Evolutionary conservation across 331 rosid genomes (phyloP).

Genomic region (Acacia pycnantha): DNA sequence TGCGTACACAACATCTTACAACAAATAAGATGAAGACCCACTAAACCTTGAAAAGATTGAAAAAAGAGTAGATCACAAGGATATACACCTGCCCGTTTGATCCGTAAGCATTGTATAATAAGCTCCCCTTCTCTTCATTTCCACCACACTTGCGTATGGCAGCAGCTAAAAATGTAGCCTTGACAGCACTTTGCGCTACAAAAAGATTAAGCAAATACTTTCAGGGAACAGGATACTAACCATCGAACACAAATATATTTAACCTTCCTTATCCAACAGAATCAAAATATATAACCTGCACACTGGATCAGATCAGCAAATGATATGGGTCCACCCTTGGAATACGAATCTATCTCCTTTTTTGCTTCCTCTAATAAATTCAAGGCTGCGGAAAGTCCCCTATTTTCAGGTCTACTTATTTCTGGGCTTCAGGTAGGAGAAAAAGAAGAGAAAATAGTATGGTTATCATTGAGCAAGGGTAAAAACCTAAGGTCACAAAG

Average conservation of each 20-base stretch:
- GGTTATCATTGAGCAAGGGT: conserved; percentile 4
- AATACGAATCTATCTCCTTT: conserved; percentile 83
- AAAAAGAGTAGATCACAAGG: conserved; percentile 12
- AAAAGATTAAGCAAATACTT: conserved; percentile 24
- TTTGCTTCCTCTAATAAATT: conserved; percentile 79
- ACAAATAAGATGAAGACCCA: not conserved
- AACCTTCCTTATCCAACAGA: conserved; percentile 10
- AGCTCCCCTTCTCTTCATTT: conserved; percentile 82
- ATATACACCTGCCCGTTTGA: conserved; percentile 89
- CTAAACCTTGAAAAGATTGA: not conserved
- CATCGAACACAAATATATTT: not conserved
- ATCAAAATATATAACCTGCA: conserved; percentile 56
- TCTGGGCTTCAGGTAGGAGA: conserved; percentile 76
- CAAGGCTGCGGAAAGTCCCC: conserved; percentile 69
- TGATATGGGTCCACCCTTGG: conserved; percentile 92
- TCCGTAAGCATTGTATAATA: conserved; percentile 78
- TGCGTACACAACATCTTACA: not conserved
- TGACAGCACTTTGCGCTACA: conserved; percentile 80
- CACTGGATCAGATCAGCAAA: conserved; percentile 82
- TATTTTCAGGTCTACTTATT: conserved; percentile 91
- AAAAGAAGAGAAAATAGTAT: conserved; percentile 26
- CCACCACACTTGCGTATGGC: conserved; percentile 96
- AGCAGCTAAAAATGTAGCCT: conserved; percentile 80
- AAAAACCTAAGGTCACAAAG: not conserved
- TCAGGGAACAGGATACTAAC: conserved; percentile 7